Evolutionary conservation across 371 early-diverging fungal species (phyloP), one percentile per base, ranked within the genome.

Genomic region (Rhizomucor miehei): DNA sequence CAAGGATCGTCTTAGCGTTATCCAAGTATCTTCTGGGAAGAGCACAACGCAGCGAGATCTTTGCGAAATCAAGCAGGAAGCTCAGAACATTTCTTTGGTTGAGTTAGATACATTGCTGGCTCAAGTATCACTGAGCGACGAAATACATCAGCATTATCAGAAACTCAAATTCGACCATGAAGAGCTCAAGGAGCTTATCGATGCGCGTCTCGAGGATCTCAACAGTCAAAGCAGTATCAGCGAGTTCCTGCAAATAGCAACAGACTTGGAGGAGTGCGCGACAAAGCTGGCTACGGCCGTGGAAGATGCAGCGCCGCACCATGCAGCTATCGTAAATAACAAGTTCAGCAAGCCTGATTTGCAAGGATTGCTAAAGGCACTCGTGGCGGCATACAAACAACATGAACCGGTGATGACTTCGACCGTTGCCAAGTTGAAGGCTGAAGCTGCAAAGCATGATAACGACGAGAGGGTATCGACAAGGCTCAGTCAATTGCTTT

Each of bases 351-450:
- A 74, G 14, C 51, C 73, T 16, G 82, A 80, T 37, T 67, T 85
- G 2, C 78, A 83, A 35, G 60, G 71, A 0, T 43, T 83, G 51
- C 66, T 72, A 11, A 65, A 65, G 37, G 63, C 67, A 12, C 62
- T 82, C n/a, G 68, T 77, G 21, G 67, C 67, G 8, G 57, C 75
- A 21, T 82, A 79, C 65, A 77, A 76, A 34, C 44, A 69, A 19
- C 69, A 70, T 39, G 69, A 73, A 24, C 76, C 73, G 6, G 50
- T 46, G 0, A 69, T 81, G 37, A 59, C 56, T 37, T 51, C 60
- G 24, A 62, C 71, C 20, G 44, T 82, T 5, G 63, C 69, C 17
- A 57, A 66, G 13, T 67, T 65, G 2, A 62, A 55, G 13, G n/a
- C 39, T 11, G 71, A 74, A 39, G 66, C 66, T 0, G 61, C 59